Conservation (phyloP, 305 asterid genomes). For the Fraxinus sp. region DNA sequence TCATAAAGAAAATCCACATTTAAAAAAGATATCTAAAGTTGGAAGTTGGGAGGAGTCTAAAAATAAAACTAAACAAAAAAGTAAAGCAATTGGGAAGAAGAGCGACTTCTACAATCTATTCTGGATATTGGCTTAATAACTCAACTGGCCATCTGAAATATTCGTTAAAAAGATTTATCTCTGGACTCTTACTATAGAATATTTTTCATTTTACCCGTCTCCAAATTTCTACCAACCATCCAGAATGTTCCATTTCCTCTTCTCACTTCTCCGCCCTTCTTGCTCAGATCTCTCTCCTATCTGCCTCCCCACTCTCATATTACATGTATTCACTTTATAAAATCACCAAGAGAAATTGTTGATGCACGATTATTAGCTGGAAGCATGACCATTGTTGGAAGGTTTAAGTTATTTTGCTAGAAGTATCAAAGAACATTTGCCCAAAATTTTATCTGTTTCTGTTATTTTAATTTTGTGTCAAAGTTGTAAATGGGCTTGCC, state of each 20-base stretch:
- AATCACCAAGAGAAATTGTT: constrained; percentile 12
- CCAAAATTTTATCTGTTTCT: neutral
- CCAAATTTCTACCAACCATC: constrained; percentile 1
- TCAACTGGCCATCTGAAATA: neutral
- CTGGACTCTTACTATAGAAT: neutral
- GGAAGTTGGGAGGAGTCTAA: neutral
- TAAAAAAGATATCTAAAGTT: neutral
- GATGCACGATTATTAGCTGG: neutral
- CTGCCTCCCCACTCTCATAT: neutral
- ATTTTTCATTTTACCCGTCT: neutral
- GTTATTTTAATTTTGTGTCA: neutral
- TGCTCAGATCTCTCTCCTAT: neutral
- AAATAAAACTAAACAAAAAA: neutral
- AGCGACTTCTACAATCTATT: constrained; percentile 5
- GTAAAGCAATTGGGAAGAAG: constrained; percentile 10
- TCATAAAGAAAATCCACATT: constrained; percentile 11
- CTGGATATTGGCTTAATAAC: neutral
- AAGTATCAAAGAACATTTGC: neutral
- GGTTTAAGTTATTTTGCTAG: neutral
- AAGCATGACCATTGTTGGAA: neutral
- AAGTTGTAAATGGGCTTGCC: neutral
- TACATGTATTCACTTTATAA: neutral
- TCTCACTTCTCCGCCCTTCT: neutral
- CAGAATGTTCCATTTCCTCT: neutral
- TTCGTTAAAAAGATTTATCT: neutral